Conservation (phyloP, 228 moss, liverwort and hornwort genomes). For the Sphagnum fallax region DNA sequence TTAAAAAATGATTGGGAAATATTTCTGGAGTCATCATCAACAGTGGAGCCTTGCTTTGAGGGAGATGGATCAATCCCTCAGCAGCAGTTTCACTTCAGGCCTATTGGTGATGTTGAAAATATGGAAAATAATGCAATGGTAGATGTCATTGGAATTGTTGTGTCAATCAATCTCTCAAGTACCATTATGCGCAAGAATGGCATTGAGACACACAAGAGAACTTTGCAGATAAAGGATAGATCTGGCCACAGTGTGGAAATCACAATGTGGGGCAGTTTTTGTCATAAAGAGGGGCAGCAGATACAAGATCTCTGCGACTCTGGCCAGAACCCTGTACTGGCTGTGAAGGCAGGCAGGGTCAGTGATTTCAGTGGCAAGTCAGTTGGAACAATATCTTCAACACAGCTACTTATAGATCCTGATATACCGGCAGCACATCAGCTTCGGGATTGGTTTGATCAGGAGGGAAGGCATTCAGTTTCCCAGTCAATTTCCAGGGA, state of each 20-base stretch:
- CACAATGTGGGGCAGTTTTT: conserved; percentile 91
- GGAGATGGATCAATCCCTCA: conserved; percentile 76
- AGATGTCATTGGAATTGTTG: conserved; percentile 78
- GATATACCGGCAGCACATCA: conserved; percentile 67
- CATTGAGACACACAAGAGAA: conserved; percentile 82
- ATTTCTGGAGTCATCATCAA: conserved; percentile 23
- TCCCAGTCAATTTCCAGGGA: conserved; percentile 49
- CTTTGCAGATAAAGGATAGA: conserved; percentile 66
- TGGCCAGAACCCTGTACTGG: conserved; percentile 58
- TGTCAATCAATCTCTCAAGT: conserved; percentile 59
- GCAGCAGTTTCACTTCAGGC: conserved; percentile 74
- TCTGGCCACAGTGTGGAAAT: conserved; percentile 89
- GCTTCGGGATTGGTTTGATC: conserved; percentile 80
- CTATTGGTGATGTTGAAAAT: conserved; percentile 74
- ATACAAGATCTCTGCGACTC: conserved; percentile 58
- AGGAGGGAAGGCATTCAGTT: conserved; percentile 53
- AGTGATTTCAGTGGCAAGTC: conserved; percentile 97
- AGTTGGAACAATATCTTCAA: conserved; percentile 70
- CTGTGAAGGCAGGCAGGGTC: conserved; percentile 75
- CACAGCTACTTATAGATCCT: conserved; percentile 68
- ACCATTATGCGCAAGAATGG: conserved; percentile 92
- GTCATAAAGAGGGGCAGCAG: conserved; percentile 86
- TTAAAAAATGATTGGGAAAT: conserved; percentile 61
- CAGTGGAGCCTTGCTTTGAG: conserved; percentile 41
- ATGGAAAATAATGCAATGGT: conserved; percentile 69